Conservation (phyloP, 805 yeast species). For the Lipomyces spencermartinsiae region DNA sequence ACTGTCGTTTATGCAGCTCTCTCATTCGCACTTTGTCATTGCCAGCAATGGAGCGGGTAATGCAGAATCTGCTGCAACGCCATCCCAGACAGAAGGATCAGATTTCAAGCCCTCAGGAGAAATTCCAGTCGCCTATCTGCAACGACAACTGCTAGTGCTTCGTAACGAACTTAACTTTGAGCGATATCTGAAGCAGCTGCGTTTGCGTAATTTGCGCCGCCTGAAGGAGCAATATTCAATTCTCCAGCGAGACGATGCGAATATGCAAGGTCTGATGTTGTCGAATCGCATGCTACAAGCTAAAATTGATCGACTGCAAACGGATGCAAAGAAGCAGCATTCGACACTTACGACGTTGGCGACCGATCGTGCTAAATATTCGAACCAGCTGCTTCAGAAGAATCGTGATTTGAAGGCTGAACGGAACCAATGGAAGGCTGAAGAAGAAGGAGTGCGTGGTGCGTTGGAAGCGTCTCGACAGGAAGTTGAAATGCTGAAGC, state of each 20-base stretch:
- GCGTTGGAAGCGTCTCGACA: constrained; percentile 43
- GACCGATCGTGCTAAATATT: constrained; percentile 49
- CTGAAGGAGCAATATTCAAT: constrained; percentile 46
- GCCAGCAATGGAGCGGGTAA: neutral
- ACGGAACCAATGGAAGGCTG: constrained; percentile 38
- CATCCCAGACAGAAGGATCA: neutral
- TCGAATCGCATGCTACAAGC: constrained; percentile 44
- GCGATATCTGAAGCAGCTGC: constrained; percentile 57
- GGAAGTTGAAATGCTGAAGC: constrained; percentile 44
- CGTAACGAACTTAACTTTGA: constrained; percentile 69
- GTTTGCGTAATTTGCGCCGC: constrained; percentile 49
- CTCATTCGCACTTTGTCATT: constrained; percentile 4
- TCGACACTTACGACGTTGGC: constrained; percentile 45
- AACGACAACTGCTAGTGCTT: constrained; percentile 61
- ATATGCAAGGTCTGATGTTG: constrained; percentile 43
- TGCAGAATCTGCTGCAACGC: neutral
- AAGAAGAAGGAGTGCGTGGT: constrained; percentile 38
- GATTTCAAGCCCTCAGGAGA: neutral
- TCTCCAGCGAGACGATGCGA: constrained; percentile 43
- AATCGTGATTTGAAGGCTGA: constrained; percentile 45
- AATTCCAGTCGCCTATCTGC: constrained; percentile 42
- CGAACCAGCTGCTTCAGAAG: constrained; percentile 45
- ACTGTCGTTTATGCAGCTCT: constrained; percentile 21
- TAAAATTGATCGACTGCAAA: constrained; percentile 41
- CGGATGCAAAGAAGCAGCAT: constrained; percentile 45